A percentile compares a stretch with the other conserved stretches of the same genome.
Conservation (phyloP, 1,284 basidiomycete genomes). For the Marasmius oreades region DNA sequence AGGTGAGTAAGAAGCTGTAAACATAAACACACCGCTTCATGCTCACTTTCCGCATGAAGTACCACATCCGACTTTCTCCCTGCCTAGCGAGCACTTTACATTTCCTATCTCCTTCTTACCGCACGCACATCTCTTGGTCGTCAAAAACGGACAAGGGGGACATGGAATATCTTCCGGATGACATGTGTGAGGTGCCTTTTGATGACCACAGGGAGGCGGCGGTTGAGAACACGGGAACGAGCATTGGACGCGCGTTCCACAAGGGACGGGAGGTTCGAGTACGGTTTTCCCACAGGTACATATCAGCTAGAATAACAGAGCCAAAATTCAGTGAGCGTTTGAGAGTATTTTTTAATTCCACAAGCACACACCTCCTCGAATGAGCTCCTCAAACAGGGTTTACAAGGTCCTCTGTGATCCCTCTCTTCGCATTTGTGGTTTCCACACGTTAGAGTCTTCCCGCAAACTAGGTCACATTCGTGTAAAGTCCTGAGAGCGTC, state of each 20-base stretch:
- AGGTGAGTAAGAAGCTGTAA: background rate
- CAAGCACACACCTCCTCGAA: constrained; percentile 77
- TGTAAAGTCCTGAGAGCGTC: constrained; percentile 56
- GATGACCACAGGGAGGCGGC: constrained; percentile 76
- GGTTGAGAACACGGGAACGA: constrained; percentile 75
- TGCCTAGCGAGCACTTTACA: constrained; percentile 71
- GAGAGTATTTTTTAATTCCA: background rate
- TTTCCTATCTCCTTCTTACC: constrained; percentile 77
- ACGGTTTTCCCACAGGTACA: constrained; percentile 73
- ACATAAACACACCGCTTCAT: background rate
- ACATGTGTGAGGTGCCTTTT: constrained; percentile 72
- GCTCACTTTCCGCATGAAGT: constrained; percentile 70
- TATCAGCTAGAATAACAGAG: constrained; percentile 44
- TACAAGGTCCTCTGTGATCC: constrained; percentile 82
- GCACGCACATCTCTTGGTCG: constrained; percentile 79
- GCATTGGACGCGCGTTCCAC: constrained; percentile 77
- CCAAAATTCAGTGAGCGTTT: constrained; percentile 10
- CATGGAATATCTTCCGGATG: constrained; percentile 68
- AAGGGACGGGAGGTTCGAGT: constrained; percentile 55
- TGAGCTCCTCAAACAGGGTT: constrained; percentile 77
- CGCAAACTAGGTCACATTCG: constrained; percentile 77
- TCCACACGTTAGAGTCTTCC: constrained; percentile 69
- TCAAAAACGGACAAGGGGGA: constrained; percentile 82
- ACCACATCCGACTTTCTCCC: constrained; percentile 79
- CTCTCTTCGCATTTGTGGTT: constrained; percentile 72